Conservation (phyloP, 192 early-diverging fungal species). For the Backusella westeae region DNA sequence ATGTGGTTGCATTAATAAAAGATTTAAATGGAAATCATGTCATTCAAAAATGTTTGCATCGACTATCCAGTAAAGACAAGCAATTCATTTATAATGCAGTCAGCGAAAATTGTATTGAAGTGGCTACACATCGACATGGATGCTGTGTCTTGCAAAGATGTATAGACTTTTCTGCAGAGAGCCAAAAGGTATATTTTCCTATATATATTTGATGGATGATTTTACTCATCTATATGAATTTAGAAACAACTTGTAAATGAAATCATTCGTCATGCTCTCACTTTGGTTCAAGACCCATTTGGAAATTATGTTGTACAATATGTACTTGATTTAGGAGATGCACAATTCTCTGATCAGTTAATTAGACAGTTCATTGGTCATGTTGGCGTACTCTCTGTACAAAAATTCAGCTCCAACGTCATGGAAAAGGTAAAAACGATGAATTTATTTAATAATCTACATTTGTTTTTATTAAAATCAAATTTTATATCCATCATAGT, state of each 20-base stretch:
- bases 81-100: slow-evolving; percentile 89
- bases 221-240: slow-evolving; percentile 16
- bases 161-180: slow-evolving; percentile 74
- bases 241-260: slow-evolving; percentile 68
- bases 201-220: background rate
- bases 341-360: slow-evolving; percentile 64
- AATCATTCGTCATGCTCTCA: slow-evolving; percentile 68
- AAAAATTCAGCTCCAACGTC: slow-evolving; percentile 91
- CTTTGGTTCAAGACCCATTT: slow-evolving; percentile 84
- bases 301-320: slow-evolving; percentile 95
- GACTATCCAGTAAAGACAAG: slow-evolving; percentile 69
- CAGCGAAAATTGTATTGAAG: slow-evolving; percentile 70
- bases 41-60: slow-evolving; percentile 86
- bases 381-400: slow-evolving; percentile 72
- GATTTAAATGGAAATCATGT: slow-evolving; percentile 93
- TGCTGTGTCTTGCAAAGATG: slow-evolving; percentile 91
- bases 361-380: slow-evolving; percentile 76
- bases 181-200: slow-evolving; percentile 50
- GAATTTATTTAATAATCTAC: no score
- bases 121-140: slow-evolving; percentile 86
- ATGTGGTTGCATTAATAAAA: slow-evolving; percentile 79
- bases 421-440: slow-evolving; percentile 74
- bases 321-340: slow-evolving; percentile 75
- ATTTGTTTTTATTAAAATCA: slow-evolving; percentile 31
- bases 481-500: slow-evolving; percentile 37